Conservation (phyloP, 176 grass and related monocot species). For the Eleusine coracana region DNA sequence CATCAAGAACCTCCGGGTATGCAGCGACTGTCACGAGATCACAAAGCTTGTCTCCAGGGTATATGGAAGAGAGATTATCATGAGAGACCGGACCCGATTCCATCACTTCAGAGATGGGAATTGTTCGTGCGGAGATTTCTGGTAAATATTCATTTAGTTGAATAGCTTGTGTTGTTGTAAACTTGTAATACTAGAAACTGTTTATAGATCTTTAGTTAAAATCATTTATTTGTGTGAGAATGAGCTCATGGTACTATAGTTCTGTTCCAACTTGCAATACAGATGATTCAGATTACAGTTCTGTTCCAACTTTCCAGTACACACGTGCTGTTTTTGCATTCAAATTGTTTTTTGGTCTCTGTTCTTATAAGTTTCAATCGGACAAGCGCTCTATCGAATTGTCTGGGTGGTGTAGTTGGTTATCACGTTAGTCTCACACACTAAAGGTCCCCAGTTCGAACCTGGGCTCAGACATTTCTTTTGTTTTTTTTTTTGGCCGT, state of each 20-base stretch:
- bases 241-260: no score
- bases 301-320: no score
- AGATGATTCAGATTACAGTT: no score
- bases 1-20: no score
- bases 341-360: no score
- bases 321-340: no score
- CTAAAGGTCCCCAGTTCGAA: constrained; percentile 80
- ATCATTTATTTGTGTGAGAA: background rate
- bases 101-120: constrained; percentile 39
- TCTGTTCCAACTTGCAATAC: no score
- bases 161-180: background rate
- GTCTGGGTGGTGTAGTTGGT: constrained; percentile 80
- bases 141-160: constrained; percentile 17
- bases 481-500: no score
- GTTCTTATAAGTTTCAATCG: no score
- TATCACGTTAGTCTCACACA: constrained; percentile 65
- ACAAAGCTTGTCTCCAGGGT: no score
- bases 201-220: constrained; percentile 6
- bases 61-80: constrained; percentile 39
- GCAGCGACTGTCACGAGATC: no score
- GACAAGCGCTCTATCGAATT: background rate
- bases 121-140: constrained; percentile 59
- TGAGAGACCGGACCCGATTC: constrained; percentile 26
- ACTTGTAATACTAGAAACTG: background rate
- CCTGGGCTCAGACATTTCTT: constrained; percentile 40